phyloP scores from a whole-genome alignment of 1,139 yeast genomes.

The Hansenula sp. region DNA sequence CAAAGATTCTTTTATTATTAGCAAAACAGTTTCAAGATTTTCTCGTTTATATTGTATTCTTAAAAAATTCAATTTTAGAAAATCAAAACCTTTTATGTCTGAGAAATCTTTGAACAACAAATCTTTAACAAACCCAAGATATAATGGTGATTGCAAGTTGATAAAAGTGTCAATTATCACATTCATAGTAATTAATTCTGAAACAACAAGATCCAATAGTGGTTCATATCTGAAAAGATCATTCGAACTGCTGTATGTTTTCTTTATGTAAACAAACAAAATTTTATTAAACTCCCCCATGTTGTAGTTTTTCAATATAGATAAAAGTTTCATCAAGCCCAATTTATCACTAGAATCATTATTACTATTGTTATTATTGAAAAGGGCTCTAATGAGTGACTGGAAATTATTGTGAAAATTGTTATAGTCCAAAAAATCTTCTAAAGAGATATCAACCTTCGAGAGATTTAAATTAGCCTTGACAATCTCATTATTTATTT shows the following conservation, averaged over 20 bases:
- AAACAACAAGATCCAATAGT: constrained; percentile 28
- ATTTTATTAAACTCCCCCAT: constrained; percentile 26
- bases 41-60: constrained; percentile 14
- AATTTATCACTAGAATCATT: constrained; percentile 5
- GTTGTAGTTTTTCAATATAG: constrained; percentile 23
- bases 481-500: constrained; percentile 4
- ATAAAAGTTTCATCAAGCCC: constrained; percentile 18
- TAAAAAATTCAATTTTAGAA: constrained; percentile 12
- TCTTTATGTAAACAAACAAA: constrained; percentile 21
- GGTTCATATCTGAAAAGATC: constrained; percentile 24
- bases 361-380: constrained; percentile 5
- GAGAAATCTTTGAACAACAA: constrained; percentile 25
- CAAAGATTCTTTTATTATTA: constrained; percentile 12
- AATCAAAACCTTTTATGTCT: constrained; percentile 17
- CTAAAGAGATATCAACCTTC: constrained; percentile 7
- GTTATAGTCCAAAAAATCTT: constrained; percentile 9
- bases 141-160: constrained; percentile 14
- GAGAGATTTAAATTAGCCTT: constrained; percentile 3
- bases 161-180: constrained; percentile 29
- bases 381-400: constrained; percentile 14
- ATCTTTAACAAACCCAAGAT: constrained; percentile 23
- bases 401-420: constrained; percentile 19
- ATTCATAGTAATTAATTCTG: constrained; percentile 31
- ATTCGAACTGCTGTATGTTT: constrained; percentile 19
- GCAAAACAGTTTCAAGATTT: constrained; percentile 7